phyloP scores from a whole-genome alignment of 495 filamentous ascomycete genomes.

The Xylaria flabelliformis region DNA sequence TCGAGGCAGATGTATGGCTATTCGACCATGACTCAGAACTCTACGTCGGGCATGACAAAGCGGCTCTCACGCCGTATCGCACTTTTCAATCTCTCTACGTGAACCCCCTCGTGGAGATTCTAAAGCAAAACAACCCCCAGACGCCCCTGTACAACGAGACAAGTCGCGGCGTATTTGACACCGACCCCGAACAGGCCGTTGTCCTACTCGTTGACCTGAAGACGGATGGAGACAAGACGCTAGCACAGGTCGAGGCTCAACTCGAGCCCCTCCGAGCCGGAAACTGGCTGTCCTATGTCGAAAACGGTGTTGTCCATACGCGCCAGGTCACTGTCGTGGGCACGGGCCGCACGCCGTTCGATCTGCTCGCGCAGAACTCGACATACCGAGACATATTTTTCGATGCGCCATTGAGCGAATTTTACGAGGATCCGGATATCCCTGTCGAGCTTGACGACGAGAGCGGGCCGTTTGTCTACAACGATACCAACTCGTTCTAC shows the following conservation, averaged over 20 bases:
- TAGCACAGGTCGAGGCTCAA: conserved; percentile 63
- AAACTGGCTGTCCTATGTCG: conserved; percentile 65
- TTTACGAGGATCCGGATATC: conserved; percentile 46
- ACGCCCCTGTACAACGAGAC: conserved; percentile 51
- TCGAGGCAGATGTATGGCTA: conserved; percentile 91
- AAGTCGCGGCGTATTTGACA: conserved; percentile 66
- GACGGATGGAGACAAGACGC: conserved; percentile 54
- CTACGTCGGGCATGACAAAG: conserved; percentile 64
- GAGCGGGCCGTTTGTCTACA: conserved; percentile 42
- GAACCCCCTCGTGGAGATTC: conserved; percentile 63
- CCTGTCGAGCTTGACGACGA: conserved; percentile 15
- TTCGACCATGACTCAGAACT: conserved; percentile 65
- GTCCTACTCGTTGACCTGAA: conserved; percentile 79
- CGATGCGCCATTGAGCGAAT: conserved; percentile 63
- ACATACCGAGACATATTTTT: conserved; percentile 70
- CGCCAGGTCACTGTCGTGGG: conserved; percentile 78
- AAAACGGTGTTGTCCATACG: conserved; percentile 56
- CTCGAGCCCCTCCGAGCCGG: conserved; percentile 68
- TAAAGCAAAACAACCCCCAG: conserved; percentile 60
- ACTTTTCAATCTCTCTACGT: conserved; percentile 71
- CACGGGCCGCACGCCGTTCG: conserved; percentile 79
- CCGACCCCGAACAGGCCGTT: conserved; percentile 64
- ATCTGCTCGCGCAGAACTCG: conserved; percentile 55
- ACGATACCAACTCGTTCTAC: conserved; percentile 59
- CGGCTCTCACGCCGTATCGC: conserved; percentile 57